A percentile compares a stretch with the other conserved stretches of the same genome.
Conservation (phyloP, 352 stramenopile genomes). For the Phytophthora meadii region DNA sequence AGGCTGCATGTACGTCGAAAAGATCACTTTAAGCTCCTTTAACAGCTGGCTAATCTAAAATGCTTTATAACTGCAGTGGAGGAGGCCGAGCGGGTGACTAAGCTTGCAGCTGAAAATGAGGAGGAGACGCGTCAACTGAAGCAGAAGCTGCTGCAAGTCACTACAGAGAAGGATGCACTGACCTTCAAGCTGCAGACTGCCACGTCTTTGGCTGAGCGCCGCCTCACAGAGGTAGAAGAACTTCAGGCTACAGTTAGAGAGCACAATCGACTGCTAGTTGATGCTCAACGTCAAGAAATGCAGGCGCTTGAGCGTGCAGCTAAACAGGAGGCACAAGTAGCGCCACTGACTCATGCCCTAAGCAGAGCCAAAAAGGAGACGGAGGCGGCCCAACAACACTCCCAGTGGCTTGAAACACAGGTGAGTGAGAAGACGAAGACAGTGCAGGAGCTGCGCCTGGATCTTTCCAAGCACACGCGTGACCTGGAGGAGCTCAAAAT, state of each 20-base stretch:
- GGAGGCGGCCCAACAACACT: conserved; percentile 58
- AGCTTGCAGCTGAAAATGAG: conserved; percentile 36
- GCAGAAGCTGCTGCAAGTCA: conserved; percentile 52
- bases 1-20: conserved; percentile 45
- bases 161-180: conserved; percentile 62
- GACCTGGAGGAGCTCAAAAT: conserved; percentile 70
- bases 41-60: conserved; percentile 11
- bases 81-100: conserved; percentile 36
- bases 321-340: conserved; percentile 68
- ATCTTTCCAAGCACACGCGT: conserved; percentile 56
- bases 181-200: conserved; percentile 54
- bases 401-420: conserved; percentile 74
- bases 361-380: conserved; percentile 63
- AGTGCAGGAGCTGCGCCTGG: conserved; percentile 66
- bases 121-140: conserved; percentile 39
- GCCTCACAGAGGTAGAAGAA: conserved; percentile 65
- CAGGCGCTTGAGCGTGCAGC: conserved; percentile 64
- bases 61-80: conserved; percentile 38
- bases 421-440: conserved; percentile 70
- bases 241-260: conserved; percentile 66
- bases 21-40: background rate
- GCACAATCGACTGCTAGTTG: conserved; percentile 61
- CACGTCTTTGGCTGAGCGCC: conserved; percentile 63
- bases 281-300: conserved; percentile 67
- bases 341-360: conserved; percentile 56